Evolutionary conservation across 108 stramenopile species (phyloP), one percentile per base, ranked within the genome.

Genomic region (Asterionellopsis glacialis): DNA sequence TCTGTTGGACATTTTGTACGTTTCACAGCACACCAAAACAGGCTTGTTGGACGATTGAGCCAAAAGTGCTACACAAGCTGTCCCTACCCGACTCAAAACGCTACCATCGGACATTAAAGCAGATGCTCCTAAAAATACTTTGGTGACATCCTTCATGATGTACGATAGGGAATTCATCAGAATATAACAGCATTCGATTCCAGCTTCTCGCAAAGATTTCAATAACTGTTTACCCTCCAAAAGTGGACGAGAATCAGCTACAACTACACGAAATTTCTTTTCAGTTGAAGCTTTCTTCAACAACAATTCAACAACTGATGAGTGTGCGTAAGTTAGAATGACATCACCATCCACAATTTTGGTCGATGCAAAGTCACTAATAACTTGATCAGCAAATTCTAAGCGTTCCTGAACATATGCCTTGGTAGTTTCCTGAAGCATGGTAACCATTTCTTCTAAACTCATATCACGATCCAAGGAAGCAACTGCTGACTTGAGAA

Each of bases 1-100:
- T 27, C 88, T 80, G 55, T 97, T 96, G 51, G 90, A 95, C 62
- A 98, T 98, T 75, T 99, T 99, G 90, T 98, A 98, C 9, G 97
- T 93, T 85, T 99, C 99, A 63, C 96, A 93, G 56, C 92, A 94
- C 22, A 99, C 93, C 51, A 99, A 75, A 9, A 98, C 96, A 9
- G 99, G 98, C 45, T 96, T 81, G 57, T 95, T 84, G 53, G 80
- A 68, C 16, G 78, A 67, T 21, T 82, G 77, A 10, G 99, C 99
- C 74, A 89, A 57, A 71, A 96, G 62, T 15, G 99, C 97, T 21
- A 99, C 94, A 41, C 87, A 88, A 0, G 96, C 96, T 0, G 96
- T 95, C 21, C 99, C 99, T 6, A 94, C 95, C 22, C 90, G 77
- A 4, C 92, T 84, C 22, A 95, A 70, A 10, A 96, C 89, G 55